Base-by-base conservation (phyloP, 768 basidiomycete genomes). In the Lactifluus rugatus region DNA sequence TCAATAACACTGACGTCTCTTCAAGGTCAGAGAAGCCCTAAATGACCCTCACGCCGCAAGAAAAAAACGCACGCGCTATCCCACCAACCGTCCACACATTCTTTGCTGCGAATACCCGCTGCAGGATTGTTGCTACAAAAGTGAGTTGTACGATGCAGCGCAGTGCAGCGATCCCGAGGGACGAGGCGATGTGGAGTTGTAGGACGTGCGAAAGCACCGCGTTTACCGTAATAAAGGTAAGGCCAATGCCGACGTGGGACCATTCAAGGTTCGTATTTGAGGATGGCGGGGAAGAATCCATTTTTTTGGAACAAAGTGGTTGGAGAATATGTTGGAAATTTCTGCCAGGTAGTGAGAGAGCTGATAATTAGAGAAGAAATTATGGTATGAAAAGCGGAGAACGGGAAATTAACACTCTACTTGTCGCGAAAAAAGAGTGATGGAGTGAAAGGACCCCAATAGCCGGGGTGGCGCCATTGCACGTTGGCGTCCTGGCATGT, bases 81-180 rank as follows among this genome's bases (percentile, higher is more conserved):
- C 79, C 81, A 2, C 78, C 81, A 0, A 93, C 88, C 9, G 78
- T 82, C 82, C 82, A 89, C 1, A 84, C 78, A 62, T 84, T 84
- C 41, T 88, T 75, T 2, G 85, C 80, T 60, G 84, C 82, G 66
- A 93, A 93, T 3, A 93, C 85, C 31, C 76, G 76, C 60, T 87
- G 81, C 21, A 93, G 69, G 8, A 92, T 66, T 23, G 82, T 71
- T 0, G 83, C 87, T 59, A 93, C 85, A 14, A 90, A 70, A 16
- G 82, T 80, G 21, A 94, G 79, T 71, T 94, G 92, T 9, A 86
- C 71, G 19, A 89, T 73, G 68, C 92, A 94, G 69, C 92, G 74
- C 44, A 83, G 56, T 0, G 89, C 83, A 0, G 89, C 81, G 8
- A 83, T 79, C 21, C 88, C 65, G 23, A 94, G 78, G 5, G 84